Evolutionary conservation across 495 filamentous ascomycete species (phyloP).

Genomic region (Collariella sp.): DNA sequence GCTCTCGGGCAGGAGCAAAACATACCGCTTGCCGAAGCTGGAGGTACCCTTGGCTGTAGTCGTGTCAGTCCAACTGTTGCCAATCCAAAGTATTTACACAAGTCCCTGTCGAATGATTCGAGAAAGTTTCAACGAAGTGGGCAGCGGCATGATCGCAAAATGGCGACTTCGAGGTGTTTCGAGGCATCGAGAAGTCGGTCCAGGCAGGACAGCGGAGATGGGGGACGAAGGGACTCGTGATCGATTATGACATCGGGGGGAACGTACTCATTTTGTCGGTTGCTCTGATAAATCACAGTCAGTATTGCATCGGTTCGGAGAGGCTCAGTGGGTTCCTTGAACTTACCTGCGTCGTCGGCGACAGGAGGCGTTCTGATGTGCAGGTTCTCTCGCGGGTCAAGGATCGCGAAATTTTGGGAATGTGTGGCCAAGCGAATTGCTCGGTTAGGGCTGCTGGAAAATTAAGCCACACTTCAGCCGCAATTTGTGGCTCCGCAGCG

Average conservation of each 20-base stretch:
- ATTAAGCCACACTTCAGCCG: constrained; percentile 15
- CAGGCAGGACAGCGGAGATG: neutral
- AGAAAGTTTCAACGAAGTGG: neutral
- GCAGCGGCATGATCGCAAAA: neutral
- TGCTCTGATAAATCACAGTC: constrained; percentile 17
- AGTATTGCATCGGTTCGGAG: constrained; percentile 8
- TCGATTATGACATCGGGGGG: constrained; percentile 5
- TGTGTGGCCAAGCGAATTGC: constrained; percentile 24
- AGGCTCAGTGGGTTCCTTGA: neutral
- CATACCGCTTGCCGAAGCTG: constrained; percentile 82
- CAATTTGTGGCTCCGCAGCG: constrained; percentile 14
- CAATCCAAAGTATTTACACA: neutral
- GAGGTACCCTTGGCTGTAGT: constrained; percentile 77
- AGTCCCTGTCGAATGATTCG: neutral
- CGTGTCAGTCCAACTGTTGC: constrained; percentile 24
- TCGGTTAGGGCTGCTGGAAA: constrained; percentile 27
- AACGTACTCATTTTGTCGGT: constrained; percentile 40
- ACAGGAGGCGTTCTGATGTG: constrained; percentile 24
- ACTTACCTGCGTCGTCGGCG: constrained; percentile 31
- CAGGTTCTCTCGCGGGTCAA: constrained; percentile 26
- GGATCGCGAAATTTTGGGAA: constrained; percentile 33
- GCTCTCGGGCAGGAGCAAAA: neutral
- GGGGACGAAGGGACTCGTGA: neutral
- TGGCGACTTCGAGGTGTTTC: neutral
- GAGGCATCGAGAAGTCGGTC: constrained; percentile 1